Conservation (phyloP, 1,284 basidiomycete species). For the Fistulina hepatica region DNA sequence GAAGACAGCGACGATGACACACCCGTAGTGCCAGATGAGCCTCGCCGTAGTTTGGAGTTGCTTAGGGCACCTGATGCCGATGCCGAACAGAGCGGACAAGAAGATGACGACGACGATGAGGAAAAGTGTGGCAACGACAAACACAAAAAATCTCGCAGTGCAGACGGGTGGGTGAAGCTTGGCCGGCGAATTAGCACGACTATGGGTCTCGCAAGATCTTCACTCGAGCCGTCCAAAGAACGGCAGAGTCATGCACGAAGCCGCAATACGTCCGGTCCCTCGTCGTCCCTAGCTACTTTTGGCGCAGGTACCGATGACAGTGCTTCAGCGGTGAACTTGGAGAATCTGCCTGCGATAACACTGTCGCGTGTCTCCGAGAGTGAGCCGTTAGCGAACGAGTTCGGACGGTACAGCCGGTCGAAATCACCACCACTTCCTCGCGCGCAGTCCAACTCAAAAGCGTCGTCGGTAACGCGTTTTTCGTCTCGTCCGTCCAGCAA, state of each 20-base stretch:
- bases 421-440: background rate
- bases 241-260: slow-evolving; percentile 18
- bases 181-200: slow-evolving; percentile 49
- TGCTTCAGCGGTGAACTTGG: slow-evolving; percentile 12
- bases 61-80: slow-evolving; percentile 19
- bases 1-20: slow-evolving; percentile 19
- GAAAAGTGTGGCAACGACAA: slow-evolving; percentile 21
- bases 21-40: slow-evolving; percentile 18
- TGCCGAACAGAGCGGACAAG: slow-evolving; percentile 7
- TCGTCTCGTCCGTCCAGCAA: slow-evolving; percentile 8
- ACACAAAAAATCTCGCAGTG: slow-evolving; percentile 30
- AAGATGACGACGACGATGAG: slow-evolving; percentile 3
- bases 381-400: too few species aligned
- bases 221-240: slow-evolving; percentile 28
- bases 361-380: slow-evolving; percentile 13
- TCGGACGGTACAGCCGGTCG: slow-evolving; percentile 1
- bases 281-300: background rate
- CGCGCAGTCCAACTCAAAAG: slow-evolving; percentile 7
- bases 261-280: background rate
- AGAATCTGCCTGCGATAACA: too few species aligned
- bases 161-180: slow-evolving; percentile 46
- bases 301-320: slow-evolving; percentile 2
- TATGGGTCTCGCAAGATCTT: slow-evolving; percentile 28
- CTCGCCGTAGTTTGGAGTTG: slow-evolving; percentile 34
- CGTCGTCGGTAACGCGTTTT: background rate